Evolutionary conservation across 257 asterid species (phyloP).

Genomic region (Dorcoceras hygrometricum): DNA sequence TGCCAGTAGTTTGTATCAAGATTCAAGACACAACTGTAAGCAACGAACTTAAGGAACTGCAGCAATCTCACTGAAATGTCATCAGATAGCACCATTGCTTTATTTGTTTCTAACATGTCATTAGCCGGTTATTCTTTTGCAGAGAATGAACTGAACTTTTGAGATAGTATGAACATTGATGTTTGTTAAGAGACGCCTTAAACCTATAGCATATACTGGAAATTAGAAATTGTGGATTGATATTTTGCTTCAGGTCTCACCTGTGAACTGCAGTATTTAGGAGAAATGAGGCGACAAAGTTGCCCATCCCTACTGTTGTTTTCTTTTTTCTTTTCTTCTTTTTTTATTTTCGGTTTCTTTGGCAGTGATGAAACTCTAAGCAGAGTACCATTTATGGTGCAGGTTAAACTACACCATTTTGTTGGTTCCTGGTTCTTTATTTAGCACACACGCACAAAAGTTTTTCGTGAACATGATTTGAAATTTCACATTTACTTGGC

Average conservation of each 20-base stretch:
- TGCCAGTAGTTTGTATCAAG: constrained; percentile 18
- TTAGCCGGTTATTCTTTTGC: constrained; percentile 26
- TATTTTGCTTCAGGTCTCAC: constrained; percentile 12
- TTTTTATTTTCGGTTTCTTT: constrained; percentile 8
- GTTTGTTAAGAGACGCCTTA: constrained; percentile 17
- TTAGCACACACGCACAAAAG: too few relatives aligned
- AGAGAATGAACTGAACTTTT: constrained; percentile 22
- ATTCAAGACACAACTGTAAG: constrained; percentile 20
- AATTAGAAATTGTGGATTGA: constrained; percentile 3
- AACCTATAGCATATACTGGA: constrained; percentile 16
- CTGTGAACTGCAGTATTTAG: neutral
- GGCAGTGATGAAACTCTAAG: constrained; percentile 4
- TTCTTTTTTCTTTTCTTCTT: constrained; percentile 1
- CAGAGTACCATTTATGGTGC: too few relatives aligned
- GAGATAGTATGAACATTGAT: constrained; percentile 30
- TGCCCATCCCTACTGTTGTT: constrained; percentile 31
- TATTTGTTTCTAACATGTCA: constrained; percentile 24
- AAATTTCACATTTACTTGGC: too few relatives aligned
- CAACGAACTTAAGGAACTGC: constrained; percentile 21
- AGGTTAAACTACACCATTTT: too few relatives aligned
- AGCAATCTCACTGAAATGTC: constrained; percentile 21
- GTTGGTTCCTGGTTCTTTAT: neutral
- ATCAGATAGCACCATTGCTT: constrained; percentile 11
- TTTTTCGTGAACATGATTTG: too few relatives aligned
- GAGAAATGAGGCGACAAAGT: constrained; percentile 33